Conservation (phyloP, 768 basidiomycete species). For the Serendipita sp. region DNA sequence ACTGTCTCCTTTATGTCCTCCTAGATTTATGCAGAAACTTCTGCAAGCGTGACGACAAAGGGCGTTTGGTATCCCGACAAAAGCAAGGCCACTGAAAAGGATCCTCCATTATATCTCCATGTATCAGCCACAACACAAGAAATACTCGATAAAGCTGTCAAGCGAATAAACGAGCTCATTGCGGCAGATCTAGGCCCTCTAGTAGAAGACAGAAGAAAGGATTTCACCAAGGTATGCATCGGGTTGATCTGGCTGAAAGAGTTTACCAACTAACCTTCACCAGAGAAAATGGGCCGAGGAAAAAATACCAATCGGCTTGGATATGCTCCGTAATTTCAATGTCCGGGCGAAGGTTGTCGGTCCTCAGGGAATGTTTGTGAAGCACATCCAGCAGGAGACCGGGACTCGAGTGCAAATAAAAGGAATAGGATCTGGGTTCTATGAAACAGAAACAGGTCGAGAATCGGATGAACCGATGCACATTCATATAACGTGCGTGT, state of each 20-base stretch:
- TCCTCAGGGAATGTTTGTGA: conserved; percentile 93
- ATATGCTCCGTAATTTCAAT: conserved; percentile 91
- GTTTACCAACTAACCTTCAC: neutral
- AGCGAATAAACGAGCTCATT: conserved; percentile 59
- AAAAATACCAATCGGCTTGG: conserved; percentile 77
- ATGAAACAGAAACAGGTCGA: conserved; percentile 77
- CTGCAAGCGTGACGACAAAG: conserved; percentile 83
- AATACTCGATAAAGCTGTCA: conserved; percentile 47
- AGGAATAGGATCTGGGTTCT: conserved; percentile 85
- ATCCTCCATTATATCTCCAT: conserved; percentile 88
- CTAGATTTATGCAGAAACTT: conserved; percentile 84
- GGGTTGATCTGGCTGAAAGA: neutral
- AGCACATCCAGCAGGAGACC: conserved; percentile 95
- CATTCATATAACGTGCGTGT: conserved; percentile 72
- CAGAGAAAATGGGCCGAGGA: conserved; percentile 98
- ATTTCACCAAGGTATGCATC: conserved; percentile 52
- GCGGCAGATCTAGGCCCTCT: conserved; percentile 62
- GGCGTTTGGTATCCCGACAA: conserved; percentile 95
- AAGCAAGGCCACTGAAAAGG: conserved; percentile 76
- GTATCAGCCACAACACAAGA: conserved; percentile 64
- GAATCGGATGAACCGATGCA: conserved; percentile 85
- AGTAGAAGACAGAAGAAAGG: conserved; percentile 58
- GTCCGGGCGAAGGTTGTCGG: conserved; percentile 96
- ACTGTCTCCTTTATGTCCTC: neutral
- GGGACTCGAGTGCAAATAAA: conserved; percentile 95